Evolutionary conservation across 2,329 filamentous ascomycete species (phyloP).

Genomic region (Nemania sp.): DNA sequence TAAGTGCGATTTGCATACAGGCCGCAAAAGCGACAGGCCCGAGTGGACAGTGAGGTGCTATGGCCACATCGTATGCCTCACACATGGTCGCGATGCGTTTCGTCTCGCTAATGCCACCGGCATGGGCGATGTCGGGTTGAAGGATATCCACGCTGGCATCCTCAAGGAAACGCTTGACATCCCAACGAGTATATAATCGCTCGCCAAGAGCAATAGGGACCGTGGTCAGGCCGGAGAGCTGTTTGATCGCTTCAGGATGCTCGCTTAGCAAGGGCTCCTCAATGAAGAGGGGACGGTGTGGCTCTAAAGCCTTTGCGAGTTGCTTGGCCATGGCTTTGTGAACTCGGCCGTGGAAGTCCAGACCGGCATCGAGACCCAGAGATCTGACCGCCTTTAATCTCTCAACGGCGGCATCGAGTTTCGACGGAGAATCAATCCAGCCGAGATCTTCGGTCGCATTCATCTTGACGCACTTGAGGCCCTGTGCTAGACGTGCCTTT

Average conservation of each 20-base stretch:
- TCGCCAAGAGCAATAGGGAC: conserved; percentile 74
- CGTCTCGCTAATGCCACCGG: conserved; percentile 73
- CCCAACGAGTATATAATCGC: conserved; percentile 68
- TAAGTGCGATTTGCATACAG: conserved; percentile 66
- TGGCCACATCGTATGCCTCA: conserved; percentile 72
- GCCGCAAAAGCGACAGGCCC: conserved; percentile 75
- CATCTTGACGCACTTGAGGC: conserved; percentile 74
- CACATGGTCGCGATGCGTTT: conserved; percentile 70
- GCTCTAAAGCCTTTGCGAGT: conserved; percentile 67
- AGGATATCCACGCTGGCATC: conserved; percentile 69
- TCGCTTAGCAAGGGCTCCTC: conserved; percentile 75
- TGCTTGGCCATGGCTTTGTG: conserved; percentile 84
- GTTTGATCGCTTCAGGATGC: conserved; percentile 66
- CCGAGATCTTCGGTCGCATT: conserved; percentile 76
- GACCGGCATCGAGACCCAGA: conserved; percentile 70
- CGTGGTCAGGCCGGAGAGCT: conserved; percentile 56
- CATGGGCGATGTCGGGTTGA: conserved; percentile 73
- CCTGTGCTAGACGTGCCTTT: conserved; percentile 60
- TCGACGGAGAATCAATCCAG: conserved; percentile 73
- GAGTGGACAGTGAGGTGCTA: conserved; percentile 74
- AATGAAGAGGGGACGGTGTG: conserved; percentile 72
- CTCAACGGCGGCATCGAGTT: conserved; percentile 65
- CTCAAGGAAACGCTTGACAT: conserved; percentile 72
- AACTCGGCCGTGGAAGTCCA: conserved; percentile 78
- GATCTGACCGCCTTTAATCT: conserved; percentile 70